Evolutionary conservation across 1,284 basidiomycete genomes (phyloP), one percentile per base, ranked within the genome.

Genomic region (Fomitopsis schrenkii): DNA sequence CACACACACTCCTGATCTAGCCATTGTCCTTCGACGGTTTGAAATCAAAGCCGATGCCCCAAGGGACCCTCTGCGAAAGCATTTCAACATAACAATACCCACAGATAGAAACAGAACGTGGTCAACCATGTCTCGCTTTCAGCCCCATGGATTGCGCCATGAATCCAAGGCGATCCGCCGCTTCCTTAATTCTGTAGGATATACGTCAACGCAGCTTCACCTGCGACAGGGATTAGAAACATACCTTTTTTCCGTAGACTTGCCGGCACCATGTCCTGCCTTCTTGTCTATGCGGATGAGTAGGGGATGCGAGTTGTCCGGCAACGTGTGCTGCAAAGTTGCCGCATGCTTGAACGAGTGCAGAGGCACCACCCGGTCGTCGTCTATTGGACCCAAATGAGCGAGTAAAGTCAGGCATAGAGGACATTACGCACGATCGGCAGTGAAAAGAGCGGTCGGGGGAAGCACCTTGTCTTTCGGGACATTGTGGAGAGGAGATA

Each of bases 261-360:
- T 92, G 5, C 92, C 92, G 1, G 87, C 86, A 2, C 91, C 91
- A 67, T 94, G 92, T 0, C 92, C 92, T 1, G 89, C 83, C 69
- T 92, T 91, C 73, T 86, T 85, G 68, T 93, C 90, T 44, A 94
- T 84, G 17, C 91, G 82, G 58, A 93, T 78, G 14, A 94, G 77
- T 14, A 93, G 76, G 1, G 91, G 92, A 67, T 92, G 74, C 0
- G 81, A 79, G 69, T 91, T 93, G 46, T 84, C 64, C 0, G 88
- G 79, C 3, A 84, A 75, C 2, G 75, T 74, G 67, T 93, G 75
- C 70, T 94, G 92, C 41, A 94, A 76, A 22, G 84, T 84, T 22
- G 91, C 91, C 0, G 87, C 86, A 58, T 84, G 81, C 74, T 94
- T 94, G 81, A 91, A 93, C 6, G 90, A 90, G 73, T 94, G 92